A percentile compares a stretch with the other conserved stretches of the same genome.
Evolutionary conservation across 192 early-diverging fungal species (phyloP).

Genomic region (Coemansia sp.): DNA sequence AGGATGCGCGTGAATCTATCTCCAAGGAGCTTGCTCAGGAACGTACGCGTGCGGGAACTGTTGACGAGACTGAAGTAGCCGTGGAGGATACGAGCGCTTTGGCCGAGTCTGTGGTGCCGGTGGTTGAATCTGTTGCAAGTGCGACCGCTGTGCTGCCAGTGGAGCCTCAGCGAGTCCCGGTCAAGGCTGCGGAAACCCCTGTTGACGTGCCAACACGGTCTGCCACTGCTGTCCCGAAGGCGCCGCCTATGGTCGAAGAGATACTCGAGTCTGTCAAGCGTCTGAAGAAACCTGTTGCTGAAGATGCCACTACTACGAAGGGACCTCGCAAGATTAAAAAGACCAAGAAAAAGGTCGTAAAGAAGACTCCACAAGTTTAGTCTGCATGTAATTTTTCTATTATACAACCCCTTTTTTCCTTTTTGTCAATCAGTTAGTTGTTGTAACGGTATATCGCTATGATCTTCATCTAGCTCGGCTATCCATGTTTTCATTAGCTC

Average conservation of each 20-base stretch:
- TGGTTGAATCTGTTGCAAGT: background rate
- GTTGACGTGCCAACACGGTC: background rate
- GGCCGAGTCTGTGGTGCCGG: background rate
- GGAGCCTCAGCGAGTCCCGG: background rate
- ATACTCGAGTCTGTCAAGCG: conserved; percentile 18
- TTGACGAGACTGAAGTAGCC: background rate
- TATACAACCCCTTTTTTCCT: background rate
- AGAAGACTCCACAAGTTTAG: conserved; percentile 27
- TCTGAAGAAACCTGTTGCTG: conserved; percentile 27
- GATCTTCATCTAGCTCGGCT: conserved; percentile 10
- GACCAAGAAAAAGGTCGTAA: conserved; percentile 45
- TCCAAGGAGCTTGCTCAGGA: conserved; percentile 56
- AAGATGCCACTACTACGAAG: conserved; percentile 9
- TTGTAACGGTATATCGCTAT: background rate
- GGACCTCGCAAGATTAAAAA: conserved; percentile 52
- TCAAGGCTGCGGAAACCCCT: conserved; percentile 5
- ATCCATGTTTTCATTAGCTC: conserved; percentile 21
- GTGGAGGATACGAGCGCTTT: background rate
- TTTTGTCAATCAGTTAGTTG: background rate
- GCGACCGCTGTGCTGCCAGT: background rate
- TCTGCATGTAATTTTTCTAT: conserved; percentile 12
- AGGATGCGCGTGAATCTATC: conserved; percentile 54
- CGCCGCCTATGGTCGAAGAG: conserved; percentile 11
- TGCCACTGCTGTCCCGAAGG: background rate
- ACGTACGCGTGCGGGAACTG: conserved; percentile 31